Percentiles rank a stretch among this genome's conserved stretches.
phyloP scores from a whole-genome alignment of 345 rosid genomes.

The Eucalyptus tenuipes region DNA sequence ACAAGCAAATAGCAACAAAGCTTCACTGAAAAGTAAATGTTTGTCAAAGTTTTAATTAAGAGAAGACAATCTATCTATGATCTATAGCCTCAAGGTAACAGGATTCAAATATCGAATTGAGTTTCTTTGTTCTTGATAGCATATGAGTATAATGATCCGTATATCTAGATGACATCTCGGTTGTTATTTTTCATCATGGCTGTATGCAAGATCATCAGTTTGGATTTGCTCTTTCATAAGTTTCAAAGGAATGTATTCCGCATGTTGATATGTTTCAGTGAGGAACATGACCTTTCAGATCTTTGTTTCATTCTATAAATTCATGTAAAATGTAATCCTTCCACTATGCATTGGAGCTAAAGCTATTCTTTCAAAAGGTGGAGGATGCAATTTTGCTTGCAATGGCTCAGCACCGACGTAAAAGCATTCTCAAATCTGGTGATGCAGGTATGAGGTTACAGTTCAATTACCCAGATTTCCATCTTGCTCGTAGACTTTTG shows the following conservation, averaged over 20 bases:
- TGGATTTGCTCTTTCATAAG: not conserved
- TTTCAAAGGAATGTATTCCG: not conserved
- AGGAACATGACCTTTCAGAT: not conserved
- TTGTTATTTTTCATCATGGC: not conserved
- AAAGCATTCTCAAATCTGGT: conserved; percentile 26
- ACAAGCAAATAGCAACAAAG: not conserved
- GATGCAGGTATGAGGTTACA: conserved; percentile 6
- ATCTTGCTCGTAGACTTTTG: not conserved
- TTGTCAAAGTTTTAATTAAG: not conserved
- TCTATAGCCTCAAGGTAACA: not conserved
- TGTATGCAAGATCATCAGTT: not conserved
- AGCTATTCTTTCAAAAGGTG: conserved; percentile 17
- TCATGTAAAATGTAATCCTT: not conserved
- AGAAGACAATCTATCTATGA: not conserved
- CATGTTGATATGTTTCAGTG: not conserved
- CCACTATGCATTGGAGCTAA: not conserved
- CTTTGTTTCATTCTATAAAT: not conserved
- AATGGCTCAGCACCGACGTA: conserved; percentile 60
- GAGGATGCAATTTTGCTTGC: conserved; percentile 71
- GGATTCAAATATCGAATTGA: not conserved
- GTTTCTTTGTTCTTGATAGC: not conserved
- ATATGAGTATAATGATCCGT: not conserved
- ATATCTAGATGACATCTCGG: not conserved
- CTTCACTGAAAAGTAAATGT: not conserved
- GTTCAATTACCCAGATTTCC: not conserved